A percentile compares a stretch with the other conserved stretches of the same genome.
Conservation (phyloP, 1,284 basidiomycete species). For the Tetrapyrgos nigripes region DNA sequence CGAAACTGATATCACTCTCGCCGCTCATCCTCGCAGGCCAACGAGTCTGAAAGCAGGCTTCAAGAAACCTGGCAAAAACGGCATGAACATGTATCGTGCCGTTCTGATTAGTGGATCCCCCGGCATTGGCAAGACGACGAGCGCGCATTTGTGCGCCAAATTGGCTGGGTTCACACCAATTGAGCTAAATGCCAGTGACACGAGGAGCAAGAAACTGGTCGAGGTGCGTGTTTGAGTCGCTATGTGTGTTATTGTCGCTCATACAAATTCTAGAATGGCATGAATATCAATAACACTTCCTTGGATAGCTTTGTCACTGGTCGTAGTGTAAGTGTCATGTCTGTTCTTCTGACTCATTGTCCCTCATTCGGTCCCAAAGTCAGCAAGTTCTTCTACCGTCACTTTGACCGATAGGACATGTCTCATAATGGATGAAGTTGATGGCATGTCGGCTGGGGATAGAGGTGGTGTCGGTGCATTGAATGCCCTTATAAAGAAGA, state of each 20-base stretch:
- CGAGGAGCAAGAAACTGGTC: constrained; percentile 95
- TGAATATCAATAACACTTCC: constrained; percentile 88
- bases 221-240: constrained; percentile 59
- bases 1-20: background rate
- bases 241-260: background rate
- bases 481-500: constrained; percentile 93
- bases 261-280: constrained; percentile 63
- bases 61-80: constrained; percentile 94
- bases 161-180: constrained; percentile 91
- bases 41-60: constrained; percentile 77
- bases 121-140: constrained; percentile 98
- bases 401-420: constrained; percentile 82
- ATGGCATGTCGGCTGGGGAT: constrained; percentile 98
- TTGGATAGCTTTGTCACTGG: constrained; percentile 89
- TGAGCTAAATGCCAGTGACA: constrained; percentile 96
- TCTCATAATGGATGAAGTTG: constrained; percentile 99
- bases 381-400: constrained; percentile 77
- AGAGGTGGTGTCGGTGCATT: constrained; percentile 95
- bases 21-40: constrained; percentile 57
- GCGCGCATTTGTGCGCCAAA: constrained; percentile 92
- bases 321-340: constrained; percentile 49
- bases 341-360: background rate
- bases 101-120: constrained; percentile 93
- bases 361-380: constrained; percentile 11
- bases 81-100: constrained; percentile 87